Conservation (phyloP, 2,329 filamentous ascomycete genomes). For the Colletotrichum spaethianum region DNA sequence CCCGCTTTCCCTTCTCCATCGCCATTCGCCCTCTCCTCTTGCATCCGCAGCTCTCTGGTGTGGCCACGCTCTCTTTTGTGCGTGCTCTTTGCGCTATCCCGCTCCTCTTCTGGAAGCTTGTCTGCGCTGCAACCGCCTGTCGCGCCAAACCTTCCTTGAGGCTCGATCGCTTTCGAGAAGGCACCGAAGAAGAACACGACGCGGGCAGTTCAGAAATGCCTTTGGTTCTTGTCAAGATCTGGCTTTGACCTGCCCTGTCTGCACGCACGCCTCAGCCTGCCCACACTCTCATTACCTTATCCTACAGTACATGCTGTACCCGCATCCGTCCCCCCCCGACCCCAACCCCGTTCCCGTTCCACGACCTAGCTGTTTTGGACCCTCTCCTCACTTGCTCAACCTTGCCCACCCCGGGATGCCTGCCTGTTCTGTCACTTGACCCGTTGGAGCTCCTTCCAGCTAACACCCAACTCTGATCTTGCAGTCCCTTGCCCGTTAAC, state of each 20-base stretch:
- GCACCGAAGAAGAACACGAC: constrained; percentile 4
- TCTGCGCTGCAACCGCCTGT: constrained; percentile 18
- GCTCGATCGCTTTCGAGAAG: constrained; percentile 30
- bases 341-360: constrained; percentile 8
- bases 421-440: constrained; percentile 38
- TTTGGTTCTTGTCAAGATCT: not conserved
- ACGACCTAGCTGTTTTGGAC: constrained; percentile 28
- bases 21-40: not conserved
- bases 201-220: not conserved
- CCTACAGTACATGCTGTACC: not conserved
- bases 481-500: not conserved
- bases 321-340: not conserved
- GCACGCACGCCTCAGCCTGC: not conserved
- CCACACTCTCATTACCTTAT: not conserved
- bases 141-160: constrained; percentile 11
- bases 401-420: constrained; percentile 31
- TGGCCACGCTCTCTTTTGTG: not conserved
- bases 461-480: constrained; percentile 25
- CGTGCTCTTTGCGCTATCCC: constrained; percentile 2
- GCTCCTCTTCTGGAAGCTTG: constrained; percentile 33
- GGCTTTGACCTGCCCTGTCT: not conserved
- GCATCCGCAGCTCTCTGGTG: not conserved
- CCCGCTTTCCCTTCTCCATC: constrained; percentile 18
- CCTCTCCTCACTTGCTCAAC: constrained; percentile 32
- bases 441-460: constrained; percentile 38